Evolutionary conservation across 257 asterid species (phyloP).

Genomic region (Coffea canephora): DNA sequence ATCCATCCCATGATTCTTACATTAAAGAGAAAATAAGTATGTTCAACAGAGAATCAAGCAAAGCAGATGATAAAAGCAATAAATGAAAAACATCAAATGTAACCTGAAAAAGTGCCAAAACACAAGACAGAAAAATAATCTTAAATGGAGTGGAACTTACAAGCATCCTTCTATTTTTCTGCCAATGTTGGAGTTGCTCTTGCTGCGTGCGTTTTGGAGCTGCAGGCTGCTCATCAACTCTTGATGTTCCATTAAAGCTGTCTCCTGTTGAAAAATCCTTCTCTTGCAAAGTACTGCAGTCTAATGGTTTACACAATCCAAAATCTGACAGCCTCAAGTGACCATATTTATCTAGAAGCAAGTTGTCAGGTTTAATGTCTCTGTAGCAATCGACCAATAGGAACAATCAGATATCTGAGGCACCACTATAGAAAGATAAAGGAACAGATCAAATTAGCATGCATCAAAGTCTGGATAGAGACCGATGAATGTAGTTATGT

Average conservation of each 20-base stretch:
- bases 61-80: background rate
- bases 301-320: conserved; percentile 92
- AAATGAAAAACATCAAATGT: background rate
- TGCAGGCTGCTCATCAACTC: conserved; percentile 89
- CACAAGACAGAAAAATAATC: conserved; percentile 11
- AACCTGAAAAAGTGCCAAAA: background rate
- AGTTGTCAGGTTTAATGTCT: conserved; percentile 96
- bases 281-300: conserved; percentile 90
- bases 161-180: conserved; percentile 93
- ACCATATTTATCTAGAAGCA: conserved; percentile 90
- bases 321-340: conserved; percentile 96
- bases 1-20: background rate
- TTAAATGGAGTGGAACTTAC: conserved; percentile 42
- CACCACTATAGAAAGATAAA: conserved; percentile 4
- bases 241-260: conserved; percentile 70
- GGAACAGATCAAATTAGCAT: conserved; percentile 15
- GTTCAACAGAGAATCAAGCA: background rate
- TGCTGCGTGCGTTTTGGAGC: conserved; percentile 88
- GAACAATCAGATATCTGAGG: conserved; percentile 31
- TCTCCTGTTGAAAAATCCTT: conserved; percentile 79
- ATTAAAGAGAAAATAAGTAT: background rate
- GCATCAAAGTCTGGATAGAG: conserved; percentile 27
- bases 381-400: conserved; percentile 43
- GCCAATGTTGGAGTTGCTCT: conserved; percentile 95
- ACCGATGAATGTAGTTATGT: conserved; percentile 96